phyloP scores from a whole-genome alignment of 2,329 filamentous ascomycete genomes.

The Penicillium sp. region DNA sequence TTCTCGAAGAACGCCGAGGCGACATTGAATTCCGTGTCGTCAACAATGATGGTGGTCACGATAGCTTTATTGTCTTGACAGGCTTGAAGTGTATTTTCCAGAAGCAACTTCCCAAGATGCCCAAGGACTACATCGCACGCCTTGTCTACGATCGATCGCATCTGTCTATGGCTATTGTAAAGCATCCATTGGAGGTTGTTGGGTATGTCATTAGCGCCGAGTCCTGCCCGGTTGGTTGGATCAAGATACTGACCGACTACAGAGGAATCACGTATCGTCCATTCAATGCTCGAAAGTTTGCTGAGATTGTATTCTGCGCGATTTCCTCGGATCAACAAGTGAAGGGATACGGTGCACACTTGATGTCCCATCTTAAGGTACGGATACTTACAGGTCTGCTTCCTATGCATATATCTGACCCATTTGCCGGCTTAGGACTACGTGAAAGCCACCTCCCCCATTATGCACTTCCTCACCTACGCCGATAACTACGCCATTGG shows the following conservation, averaged over 20 bases:
- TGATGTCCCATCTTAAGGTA: slow-evolving; percentile 94
- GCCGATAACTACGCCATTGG: slow-evolving; percentile 98
- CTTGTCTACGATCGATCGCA: slow-evolving; percentile 97
- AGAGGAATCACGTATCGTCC: slow-evolving; percentile 95
- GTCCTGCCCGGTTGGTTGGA: background rate
- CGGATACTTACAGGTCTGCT: background rate
- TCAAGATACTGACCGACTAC: slow-evolving; percentile 11
- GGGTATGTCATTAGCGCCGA: slow-evolving; percentile 42
- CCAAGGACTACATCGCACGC: slow-evolving; percentile 96
- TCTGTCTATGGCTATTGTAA: slow-evolving; percentile 93
- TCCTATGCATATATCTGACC: slow-evolving; percentile 2
- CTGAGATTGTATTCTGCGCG: slow-evolving; percentile 98
- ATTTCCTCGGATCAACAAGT: slow-evolving; percentile 98
- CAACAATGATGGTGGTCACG: slow-evolving; percentile 86
- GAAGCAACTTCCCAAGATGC: slow-evolving; percentile 98
- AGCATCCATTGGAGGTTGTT: slow-evolving; percentile 92
- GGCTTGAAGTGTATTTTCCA: slow-evolving; percentile 98
- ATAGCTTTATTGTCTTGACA: slow-evolving; percentile 90
- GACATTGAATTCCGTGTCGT: slow-evolving; percentile 97
- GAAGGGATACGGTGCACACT: slow-evolving; percentile 94
- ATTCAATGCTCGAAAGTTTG: slow-evolving; percentile 87
- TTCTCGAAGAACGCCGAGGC: slow-evolving; percentile 87
- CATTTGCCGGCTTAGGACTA: slow-evolving; percentile 59
- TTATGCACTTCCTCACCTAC: slow-evolving; percentile 99
- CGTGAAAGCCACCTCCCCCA: slow-evolving; percentile 90